Conservation (phyloP, 2,329 filamentous ascomycete genomes). For the Fusarium nelsonii region DNA sequence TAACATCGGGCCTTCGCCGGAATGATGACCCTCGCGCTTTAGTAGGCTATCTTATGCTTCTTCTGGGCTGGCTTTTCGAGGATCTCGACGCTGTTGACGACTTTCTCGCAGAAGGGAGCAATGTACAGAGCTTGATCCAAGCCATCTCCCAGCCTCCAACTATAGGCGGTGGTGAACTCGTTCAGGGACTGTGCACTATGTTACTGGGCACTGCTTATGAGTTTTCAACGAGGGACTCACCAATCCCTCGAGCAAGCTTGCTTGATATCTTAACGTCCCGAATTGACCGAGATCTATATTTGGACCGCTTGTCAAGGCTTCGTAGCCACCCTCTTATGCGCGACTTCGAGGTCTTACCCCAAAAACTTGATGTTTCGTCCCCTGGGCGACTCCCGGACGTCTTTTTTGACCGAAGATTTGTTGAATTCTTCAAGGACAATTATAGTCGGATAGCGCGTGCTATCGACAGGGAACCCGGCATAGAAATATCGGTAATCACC, state of each 20-base stretch:
- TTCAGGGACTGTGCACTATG: slow-evolving; percentile 86
- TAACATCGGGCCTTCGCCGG: slow-evolving; percentile 82
- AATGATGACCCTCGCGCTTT: slow-evolving; percentile 82
- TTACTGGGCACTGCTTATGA: slow-evolving; percentile 92
- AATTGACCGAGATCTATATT: slow-evolving; percentile 87
- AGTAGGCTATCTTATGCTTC: slow-evolving; percentile 88
- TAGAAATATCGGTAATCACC: slow-evolving; percentile 84
- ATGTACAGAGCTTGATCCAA: slow-evolving; percentile 87
- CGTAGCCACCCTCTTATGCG: slow-evolving; percentile 83
- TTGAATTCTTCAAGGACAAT: slow-evolving; percentile 96
- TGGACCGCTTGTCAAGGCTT: slow-evolving; percentile 82
- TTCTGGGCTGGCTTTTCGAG: slow-evolving; percentile 92
- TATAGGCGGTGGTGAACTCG: slow-evolving; percentile 72
- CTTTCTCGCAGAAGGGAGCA: slow-evolving; percentile 91
- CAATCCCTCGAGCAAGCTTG: slow-evolving; percentile 83
- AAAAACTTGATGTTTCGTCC: slow-evolving; percentile 67
- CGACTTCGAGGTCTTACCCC: slow-evolving; percentile 89
- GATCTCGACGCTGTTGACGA: slow-evolving; percentile 93
- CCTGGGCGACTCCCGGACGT: slow-evolving; percentile 76
- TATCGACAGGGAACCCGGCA: slow-evolving; percentile 89
- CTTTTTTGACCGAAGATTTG: slow-evolving; percentile 86
- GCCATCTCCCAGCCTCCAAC: slow-evolving; percentile 71
- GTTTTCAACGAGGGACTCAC: slow-evolving; percentile 97
- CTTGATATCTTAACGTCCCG: slow-evolving; percentile 81
- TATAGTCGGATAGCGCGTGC: slow-evolving; percentile 86